Percentiles rank a stretch among this genome's conserved stretches.
Evolutionary conservation across 2,329 filamentous ascomycete species (phyloP).

Genomic region (Phaeosphaeria sp.): DNA sequence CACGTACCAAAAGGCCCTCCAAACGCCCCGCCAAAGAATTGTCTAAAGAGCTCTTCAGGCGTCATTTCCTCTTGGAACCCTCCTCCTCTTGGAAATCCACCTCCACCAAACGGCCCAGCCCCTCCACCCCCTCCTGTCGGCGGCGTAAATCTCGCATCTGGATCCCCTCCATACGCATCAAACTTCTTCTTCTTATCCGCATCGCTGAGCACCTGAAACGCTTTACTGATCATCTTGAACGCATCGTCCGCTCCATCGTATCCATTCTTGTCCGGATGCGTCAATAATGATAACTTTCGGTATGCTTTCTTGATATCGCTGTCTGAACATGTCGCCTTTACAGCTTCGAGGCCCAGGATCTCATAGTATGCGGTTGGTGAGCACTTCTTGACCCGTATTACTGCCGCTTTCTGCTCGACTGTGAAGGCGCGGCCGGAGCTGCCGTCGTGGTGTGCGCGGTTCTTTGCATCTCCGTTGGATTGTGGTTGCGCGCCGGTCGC

Average conservation of each 20-base stretch:
- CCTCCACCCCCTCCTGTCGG: conserved; percentile 48
- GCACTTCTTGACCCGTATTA: conserved; percentile 86
- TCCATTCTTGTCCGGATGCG: conserved; percentile 98
- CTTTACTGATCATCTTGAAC: conserved; percentile 96
- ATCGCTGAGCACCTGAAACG: conserved; percentile 92
- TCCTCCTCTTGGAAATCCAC: conserved; percentile 61
- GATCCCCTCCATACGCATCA: conserved; percentile 89
- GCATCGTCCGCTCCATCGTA: conserved; percentile 95
- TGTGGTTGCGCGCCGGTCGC: conserved; percentile 52
- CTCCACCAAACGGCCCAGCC: conserved; percentile 67
- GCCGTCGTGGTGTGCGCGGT: conserved; percentile 75
- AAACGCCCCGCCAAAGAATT: conserved; percentile 85
- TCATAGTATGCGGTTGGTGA: conserved; percentile 91
- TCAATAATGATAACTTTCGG: conserved; percentile 89
- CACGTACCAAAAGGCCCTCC: conserved; percentile 71
- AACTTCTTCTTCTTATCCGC: conserved; percentile 89
- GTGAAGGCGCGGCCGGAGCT: conserved; percentile 81
- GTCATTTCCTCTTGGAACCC: conserved; percentile 92
- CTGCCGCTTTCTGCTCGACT: conserved; percentile 87
- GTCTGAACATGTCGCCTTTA: conserved; percentile 72
- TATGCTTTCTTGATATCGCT: conserved; percentile 97
- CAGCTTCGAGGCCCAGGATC: conserved; percentile 76
- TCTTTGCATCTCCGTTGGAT: conserved; percentile 47
- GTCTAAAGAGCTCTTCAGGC: conserved; percentile 94
- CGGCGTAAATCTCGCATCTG: conserved; percentile 81